phyloP scores from a whole-genome alignment of 2,329 filamentous ascomycete species.

The Clonostachys chloroleuca region DNA sequence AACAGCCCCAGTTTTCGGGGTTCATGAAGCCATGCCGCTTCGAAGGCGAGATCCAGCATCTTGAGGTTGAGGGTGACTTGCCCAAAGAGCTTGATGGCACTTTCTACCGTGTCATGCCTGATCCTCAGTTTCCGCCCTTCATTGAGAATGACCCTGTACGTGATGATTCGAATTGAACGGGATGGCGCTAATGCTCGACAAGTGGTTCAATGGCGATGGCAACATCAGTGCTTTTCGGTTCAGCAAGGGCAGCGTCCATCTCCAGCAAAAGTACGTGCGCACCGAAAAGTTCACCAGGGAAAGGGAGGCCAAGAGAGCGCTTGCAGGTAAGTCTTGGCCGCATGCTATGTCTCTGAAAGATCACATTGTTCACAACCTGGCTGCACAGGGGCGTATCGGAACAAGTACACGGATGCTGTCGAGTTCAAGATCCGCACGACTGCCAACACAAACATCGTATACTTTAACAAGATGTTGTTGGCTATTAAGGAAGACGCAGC shows the following conservation, averaged over 20 bases:
- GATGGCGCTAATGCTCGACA: too few relatives aligned
- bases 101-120: slow-evolving; percentile 5
- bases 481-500: slow-evolving; percentile 41
- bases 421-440: slow-evolving; percentile 14
- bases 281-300: slow-evolving; percentile 26
- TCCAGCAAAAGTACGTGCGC: slow-evolving; percentile 26
- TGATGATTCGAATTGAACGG: too few relatives aligned
- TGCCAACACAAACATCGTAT: slow-evolving; percentile 47
- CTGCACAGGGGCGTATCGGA: slow-evolving; percentile 28
- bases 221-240: slow-evolving; percentile 27
- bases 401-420: slow-evolving; percentile 29
- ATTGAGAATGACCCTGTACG: too few relatives aligned
- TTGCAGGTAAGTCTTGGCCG: too few relatives aligned
- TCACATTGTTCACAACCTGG: slow-evolving; percentile 1
- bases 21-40: slow-evolving; percentile 1
- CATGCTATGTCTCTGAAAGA: too few relatives aligned
- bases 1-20: neutral
- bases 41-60: slow-evolving; percentile 5
- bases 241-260: slow-evolving; percentile 18
- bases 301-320: slow-evolving; percentile 19
- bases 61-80: slow-evolving; percentile 8
- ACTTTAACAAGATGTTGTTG: slow-evolving; percentile 39
- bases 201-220: slow-evolving; percentile 29
- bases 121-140: too few relatives aligned
- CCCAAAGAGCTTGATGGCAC: slow-evolving; percentile 9